Conservation (phyloP, 1,284 basidiomycete genomes). For the Apiotrichum montevideense region DNA sequence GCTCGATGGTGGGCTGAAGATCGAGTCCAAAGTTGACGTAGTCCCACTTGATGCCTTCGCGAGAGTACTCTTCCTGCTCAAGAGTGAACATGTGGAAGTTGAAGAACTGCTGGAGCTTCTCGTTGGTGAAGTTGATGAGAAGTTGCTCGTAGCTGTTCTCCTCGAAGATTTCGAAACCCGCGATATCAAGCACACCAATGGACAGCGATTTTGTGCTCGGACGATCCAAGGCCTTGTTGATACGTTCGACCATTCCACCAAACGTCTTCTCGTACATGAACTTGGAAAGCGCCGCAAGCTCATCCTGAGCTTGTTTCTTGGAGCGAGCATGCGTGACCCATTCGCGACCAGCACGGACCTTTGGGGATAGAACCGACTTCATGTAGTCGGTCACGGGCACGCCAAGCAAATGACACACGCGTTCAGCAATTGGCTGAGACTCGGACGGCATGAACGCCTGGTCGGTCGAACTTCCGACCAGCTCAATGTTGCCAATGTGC, state of each 20-base stretch:
- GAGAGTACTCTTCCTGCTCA: constrained; percentile 97
- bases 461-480: constrained; percentile 74
- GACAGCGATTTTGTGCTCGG: constrained; percentile 83
- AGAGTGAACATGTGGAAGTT: constrained; percentile 99
- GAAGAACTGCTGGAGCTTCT: constrained; percentile 92
- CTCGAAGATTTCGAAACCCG: constrained; percentile 90
- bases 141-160: constrained; percentile 91
- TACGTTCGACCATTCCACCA: constrained; percentile 84
- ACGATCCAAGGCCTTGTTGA: constrained; percentile 89
- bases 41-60: constrained; percentile 97
- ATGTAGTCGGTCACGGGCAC: constrained; percentile 85
- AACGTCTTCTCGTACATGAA: constrained; percentile 97
- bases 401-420: constrained; percentile 87
- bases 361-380: constrained; percentile 78
- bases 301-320: constrained; percentile 85
- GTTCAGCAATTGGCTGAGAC: constrained; percentile 58
- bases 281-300: constrained; percentile 88
- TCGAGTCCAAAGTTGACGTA: constrained; percentile 98
- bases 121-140: constrained; percentile 98
- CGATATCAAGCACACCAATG: constrained; percentile 98
- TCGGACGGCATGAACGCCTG: constrained; percentile 76
- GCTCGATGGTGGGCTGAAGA: constrained; percentile 95
- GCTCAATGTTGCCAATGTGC: constrained; percentile 88
- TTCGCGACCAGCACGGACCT: constrained; percentile 89
- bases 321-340: constrained; percentile 94